Evolutionary conservation across 2,329 filamentous ascomycete genomes (phyloP), one percentile per base, ranked within the genome.

Genomic region (Dothidotthia symphoricarpi): DNA sequence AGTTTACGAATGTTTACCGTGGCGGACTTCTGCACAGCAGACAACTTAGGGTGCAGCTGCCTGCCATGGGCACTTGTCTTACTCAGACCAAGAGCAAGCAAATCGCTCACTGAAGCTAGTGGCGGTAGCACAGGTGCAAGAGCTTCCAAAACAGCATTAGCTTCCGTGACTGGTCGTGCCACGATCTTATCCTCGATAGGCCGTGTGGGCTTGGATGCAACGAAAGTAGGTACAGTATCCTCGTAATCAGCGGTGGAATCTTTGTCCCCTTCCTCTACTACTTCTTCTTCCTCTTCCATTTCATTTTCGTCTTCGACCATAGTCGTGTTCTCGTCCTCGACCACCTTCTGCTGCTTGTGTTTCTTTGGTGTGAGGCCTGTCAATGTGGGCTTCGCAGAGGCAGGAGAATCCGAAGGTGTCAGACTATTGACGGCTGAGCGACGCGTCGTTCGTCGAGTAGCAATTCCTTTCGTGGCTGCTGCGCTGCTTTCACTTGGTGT

Each of bases 381-480:
- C n/a, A n/a, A 22, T 22, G 9, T 22, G 9, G 19, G 9, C 9
- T 5, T 22, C 19, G 19, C 5, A 9, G 9, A 22, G 19, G 19
- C 19, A 9, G 19, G 19, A 22, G 9, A 5, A 22, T 22, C 19
- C 9, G 19, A 22, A 22, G 19, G 19, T 22, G 19, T 5, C 19
- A 22, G 19, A 24, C 16, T 11, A 31, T 39, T 14, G 19, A 24
- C 16, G n/a, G 34, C 41, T 14, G 45, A 49, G 13, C 31, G 43
- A 15, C 52, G 41, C 7, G 46, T 43, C n/a, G 39, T 42, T 36
- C 43, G 50, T 14, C 50, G 44, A 4, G 50, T 49, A 22, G 34
- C 5, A 22, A 6, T 5, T 22, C 19, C 19, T 6, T 22, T 22
- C 9, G 19, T 9, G 19, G 19, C 9, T 22, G 5, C 9, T 9